A percentile compares a stretch with the other conserved stretches of the same genome.
These are phyloP conservation scores for Trichoderma sp. DNA, from an alignment of 2,329 filamentous ascomycete genomes.

Conservation along the genomic window DNA sequence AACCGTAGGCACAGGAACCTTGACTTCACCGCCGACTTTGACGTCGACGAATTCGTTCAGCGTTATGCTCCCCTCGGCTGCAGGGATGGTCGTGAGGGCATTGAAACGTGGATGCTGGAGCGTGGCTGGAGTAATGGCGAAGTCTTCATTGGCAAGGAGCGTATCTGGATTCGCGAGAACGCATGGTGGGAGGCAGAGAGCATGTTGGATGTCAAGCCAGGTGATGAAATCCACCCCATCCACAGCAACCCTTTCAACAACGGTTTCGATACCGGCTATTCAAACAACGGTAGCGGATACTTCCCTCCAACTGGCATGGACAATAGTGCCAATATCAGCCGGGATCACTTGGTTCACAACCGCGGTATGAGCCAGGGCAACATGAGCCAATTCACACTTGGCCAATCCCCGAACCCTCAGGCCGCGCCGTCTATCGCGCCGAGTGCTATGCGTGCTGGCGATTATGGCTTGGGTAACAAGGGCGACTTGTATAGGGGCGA, in stretches of 20 bases:
- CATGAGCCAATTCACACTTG: constrained; percentile 52
- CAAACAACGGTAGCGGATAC: constrained; percentile 64
- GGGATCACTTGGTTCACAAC: constrained; percentile 67
- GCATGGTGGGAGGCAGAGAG: constrained; percentile 98
- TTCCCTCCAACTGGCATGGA: constrained; percentile 63
- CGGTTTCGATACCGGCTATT: constrained; percentile 68
- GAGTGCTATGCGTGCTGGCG: constrained; percentile 62
- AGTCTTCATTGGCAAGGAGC: constrained; percentile 84
- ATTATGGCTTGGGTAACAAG: constrained; percentile 85
- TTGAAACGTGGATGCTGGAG: constrained; percentile 91
- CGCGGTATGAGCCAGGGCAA: constrained; percentile 57
- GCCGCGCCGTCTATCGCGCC: constrained; percentile 60
- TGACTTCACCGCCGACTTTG: constrained; percentile 96
- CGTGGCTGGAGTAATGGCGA: constrained; percentile 98
- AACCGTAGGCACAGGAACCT: constrained; percentile 87
- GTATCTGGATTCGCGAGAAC: constrained; percentile 90
- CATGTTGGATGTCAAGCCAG: constrained; percentile 85
- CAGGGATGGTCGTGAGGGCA: constrained; percentile 83
- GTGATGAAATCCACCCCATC: constrained; percentile 42
- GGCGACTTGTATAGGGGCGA: constrained; percentile 75
- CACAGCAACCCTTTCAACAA: constrained; percentile 47
- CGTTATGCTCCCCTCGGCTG: constrained; percentile 84
- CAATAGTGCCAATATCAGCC: constrained; percentile 62
- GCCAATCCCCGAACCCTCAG: constrained; percentile 39
- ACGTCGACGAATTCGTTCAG: constrained; percentile 84